Conservation (phyloP, 306 rosid genomes). For the Rubus parviflorus region DNA sequence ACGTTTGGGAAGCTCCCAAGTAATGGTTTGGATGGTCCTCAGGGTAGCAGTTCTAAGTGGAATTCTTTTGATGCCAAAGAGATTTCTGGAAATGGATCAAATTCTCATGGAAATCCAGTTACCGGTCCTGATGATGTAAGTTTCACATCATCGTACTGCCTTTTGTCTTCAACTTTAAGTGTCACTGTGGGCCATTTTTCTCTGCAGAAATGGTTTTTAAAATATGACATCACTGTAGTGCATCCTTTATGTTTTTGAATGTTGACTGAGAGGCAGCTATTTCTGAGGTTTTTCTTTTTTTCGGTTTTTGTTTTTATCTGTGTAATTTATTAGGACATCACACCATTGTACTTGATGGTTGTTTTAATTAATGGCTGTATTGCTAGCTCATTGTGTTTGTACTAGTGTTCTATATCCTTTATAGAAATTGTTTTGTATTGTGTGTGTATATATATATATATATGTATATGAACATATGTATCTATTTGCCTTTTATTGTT, state of each 20-base stretch:
- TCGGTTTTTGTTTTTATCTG: not conserved
- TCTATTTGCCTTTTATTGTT: not conserved
- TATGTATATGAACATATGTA: not conserved
- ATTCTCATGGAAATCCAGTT: constrained; percentile 56
- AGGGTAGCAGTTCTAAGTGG: constrained; percentile 69
- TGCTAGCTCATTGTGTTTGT: constrained; percentile 3
- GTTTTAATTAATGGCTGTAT: not conserved
- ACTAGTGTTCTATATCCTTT: not conserved
- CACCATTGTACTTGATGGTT: not conserved
- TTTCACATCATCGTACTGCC: not conserved
- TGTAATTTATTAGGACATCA: not conserved
- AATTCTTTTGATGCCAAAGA: constrained; percentile 58
- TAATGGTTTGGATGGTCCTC: constrained; percentile 78
- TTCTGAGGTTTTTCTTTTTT: not conserved
- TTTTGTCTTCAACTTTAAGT: not conserved
- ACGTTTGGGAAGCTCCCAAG: constrained; percentile 60
- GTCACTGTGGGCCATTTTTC: not conserved
- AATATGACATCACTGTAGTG: not conserved
- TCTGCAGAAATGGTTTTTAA: not conserved
- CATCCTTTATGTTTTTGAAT: not conserved
- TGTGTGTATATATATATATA: not conserved
- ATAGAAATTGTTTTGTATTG: not conserved
- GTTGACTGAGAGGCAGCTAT: not conserved
- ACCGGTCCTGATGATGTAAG: constrained; percentile 75
- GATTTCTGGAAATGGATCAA: constrained; percentile 63